Evolutionary conservation across 2,329 filamentous ascomycete species (phyloP).

Genomic region (Sclerotinia sclerotiorum): DNA sequence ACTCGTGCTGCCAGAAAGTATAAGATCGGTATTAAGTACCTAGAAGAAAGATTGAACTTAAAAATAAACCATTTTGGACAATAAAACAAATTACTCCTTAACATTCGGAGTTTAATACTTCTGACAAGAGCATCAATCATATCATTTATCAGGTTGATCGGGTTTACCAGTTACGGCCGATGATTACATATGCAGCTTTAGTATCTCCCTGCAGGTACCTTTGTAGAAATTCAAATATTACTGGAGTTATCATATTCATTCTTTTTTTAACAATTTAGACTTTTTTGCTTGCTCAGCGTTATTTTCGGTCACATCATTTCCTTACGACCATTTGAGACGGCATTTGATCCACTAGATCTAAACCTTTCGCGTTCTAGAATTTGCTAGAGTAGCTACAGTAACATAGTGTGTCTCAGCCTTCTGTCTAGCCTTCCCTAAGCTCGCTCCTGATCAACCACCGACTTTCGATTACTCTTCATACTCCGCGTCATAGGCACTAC

Average conservation of each 20-base stretch:
- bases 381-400: not conserved
- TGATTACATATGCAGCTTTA: not conserved
- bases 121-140: no score
- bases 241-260: not conserved
- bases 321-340: not conserved
- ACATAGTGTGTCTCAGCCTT: slow-evolving; percentile 22
- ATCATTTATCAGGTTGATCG: not conserved
- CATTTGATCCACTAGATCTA: not conserved
- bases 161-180: not conserved
- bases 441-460: slow-evolving; percentile 10
- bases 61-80: no score
- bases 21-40: no score
- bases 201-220: slow-evolving; percentile 1
- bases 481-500: not conserved
- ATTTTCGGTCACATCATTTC: not conserved
- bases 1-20: no score
- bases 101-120: no score
- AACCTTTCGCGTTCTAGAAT: not conserved
- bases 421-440: slow-evolving; percentile 27
- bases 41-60: no score
- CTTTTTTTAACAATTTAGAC: not conserved
- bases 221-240: not conserved
- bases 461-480: not conserved
- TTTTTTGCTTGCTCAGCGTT: not conserved
- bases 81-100: no score